phyloP scores from a whole-genome alignment of 495 filamentous ascomycete genomes.

The Hypoxylon perforatum region DNA sequence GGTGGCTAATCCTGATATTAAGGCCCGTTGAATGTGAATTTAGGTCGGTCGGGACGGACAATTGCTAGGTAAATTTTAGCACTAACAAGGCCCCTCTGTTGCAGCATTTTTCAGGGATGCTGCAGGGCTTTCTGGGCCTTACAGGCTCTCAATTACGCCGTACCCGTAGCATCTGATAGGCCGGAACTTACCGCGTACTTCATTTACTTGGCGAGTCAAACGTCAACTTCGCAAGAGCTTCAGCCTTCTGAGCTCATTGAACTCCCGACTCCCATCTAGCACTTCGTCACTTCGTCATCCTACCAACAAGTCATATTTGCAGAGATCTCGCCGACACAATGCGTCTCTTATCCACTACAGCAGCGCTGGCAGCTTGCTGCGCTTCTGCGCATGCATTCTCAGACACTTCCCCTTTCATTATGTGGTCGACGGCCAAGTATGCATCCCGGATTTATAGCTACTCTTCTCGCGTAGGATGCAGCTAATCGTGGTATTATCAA shows the following conservation, averaged over 20 bases:
- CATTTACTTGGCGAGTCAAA: slow-evolving; percentile 15
- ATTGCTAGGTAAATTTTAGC: slow-evolving; percentile 7
- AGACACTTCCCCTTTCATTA: slow-evolving; percentile 87
- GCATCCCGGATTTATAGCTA: slow-evolving; percentile 46
- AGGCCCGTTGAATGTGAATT: not conserved
- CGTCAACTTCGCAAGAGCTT: slow-evolving; percentile 24
- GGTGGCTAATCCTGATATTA: not conserved
- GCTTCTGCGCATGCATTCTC: slow-evolving; percentile 75
- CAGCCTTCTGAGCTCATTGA: slow-evolving; percentile 26
- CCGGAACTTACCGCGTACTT: slow-evolving; percentile 27
- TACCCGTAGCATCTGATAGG: slow-evolving; percentile 21
- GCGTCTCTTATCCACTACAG: slow-evolving; percentile 66
- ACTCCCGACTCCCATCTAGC: not conserved
- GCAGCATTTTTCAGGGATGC: slow-evolving; percentile 20
- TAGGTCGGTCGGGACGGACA: not conserved
- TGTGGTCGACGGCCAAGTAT: slow-evolving; percentile 83
- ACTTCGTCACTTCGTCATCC: slow-evolving; percentile 4
- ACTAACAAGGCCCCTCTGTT: slow-evolving; percentile 18
- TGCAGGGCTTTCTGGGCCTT: slow-evolving; percentile 20
- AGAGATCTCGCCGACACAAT: slow-evolving; percentile 55
- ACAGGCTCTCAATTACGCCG: slow-evolving; percentile 18
- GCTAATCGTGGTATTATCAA: slow-evolving; percentile 25
- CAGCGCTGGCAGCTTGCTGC: slow-evolving; percentile 70
- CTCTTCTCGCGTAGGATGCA: slow-evolving; percentile 3
- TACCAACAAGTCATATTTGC: slow-evolving; percentile 7